A percentile compares a stretch with the other conserved stretches of the same genome.
Evolutionary conservation across 1,139 yeast genomes (phyloP).

Genomic region (Kodamaea plutei): DNA sequence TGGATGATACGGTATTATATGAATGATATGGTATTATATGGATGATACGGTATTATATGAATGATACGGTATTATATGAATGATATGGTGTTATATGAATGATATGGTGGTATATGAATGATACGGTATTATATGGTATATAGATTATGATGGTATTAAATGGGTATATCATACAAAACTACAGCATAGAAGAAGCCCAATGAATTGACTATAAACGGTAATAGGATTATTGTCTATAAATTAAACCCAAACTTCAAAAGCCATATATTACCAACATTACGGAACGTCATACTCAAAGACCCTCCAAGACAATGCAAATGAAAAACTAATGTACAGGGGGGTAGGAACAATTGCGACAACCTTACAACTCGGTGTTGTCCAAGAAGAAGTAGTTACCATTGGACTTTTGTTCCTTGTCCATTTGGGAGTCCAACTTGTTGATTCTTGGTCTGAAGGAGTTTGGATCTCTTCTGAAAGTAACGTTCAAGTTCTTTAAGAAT

Average conservation of each 20-base stretch:
- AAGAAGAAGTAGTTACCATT: constrained; percentile 93
- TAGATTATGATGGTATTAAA: too few relatives aligned
- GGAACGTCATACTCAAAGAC: constrained; percentile 13
- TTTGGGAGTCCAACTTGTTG: constrained; percentile 93
- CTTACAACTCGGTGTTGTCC: constrained; percentile 56
- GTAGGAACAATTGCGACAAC: constrained; percentile 3
- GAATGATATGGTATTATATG: too few relatives aligned
- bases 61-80: too few relatives aligned
- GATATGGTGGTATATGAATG: too few relatives aligned
- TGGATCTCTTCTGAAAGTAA: constrained; percentile 98
- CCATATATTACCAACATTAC: constrained; percentile 4
- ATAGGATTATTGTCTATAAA: constrained; percentile 1
- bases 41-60: too few relatives aligned
- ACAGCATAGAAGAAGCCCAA: background rate
- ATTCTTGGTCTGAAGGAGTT: constrained; percentile 97
- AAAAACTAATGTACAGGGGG: constrained; percentile 13
- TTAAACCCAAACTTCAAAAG: constrained; percentile 1
- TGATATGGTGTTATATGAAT: too few relatives aligned
- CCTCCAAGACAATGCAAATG: constrained; percentile 11
- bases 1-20: too few relatives aligned
- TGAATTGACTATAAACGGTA: constrained; percentile 1
- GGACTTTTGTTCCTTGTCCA: constrained; percentile 95
- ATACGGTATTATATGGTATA: too few relatives aligned
- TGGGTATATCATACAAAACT: too few relatives aligned
- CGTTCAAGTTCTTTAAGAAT: constrained; percentile 94